Conservation (phyloP, 106 monocot species). For the Phalaenopsis aphrodite region DNA sequence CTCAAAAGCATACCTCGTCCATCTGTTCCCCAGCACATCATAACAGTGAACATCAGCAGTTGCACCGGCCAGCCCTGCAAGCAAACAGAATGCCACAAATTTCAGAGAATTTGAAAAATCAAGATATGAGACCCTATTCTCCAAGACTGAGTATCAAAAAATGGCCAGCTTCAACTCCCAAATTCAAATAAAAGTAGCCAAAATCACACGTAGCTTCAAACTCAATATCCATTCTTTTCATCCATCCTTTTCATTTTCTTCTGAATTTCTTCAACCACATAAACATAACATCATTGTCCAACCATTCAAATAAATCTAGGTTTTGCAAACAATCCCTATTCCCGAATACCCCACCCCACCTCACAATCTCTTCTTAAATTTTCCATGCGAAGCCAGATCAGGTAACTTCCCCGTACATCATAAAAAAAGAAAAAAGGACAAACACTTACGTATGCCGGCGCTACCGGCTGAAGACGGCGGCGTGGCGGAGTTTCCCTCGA, state of each 20-base stretch:
- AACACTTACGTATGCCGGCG: conserved; percentile 82
- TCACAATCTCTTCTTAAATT: neutral
- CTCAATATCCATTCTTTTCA: neutral
- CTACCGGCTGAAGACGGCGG: conserved; percentile 71
- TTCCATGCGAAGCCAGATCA: neutral
- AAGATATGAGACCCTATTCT: neutral
- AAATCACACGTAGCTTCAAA: neutral
- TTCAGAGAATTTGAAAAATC: neutral
- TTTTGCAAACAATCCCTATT: neutral
- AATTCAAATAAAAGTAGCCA: neutral
- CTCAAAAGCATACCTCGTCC: conserved; percentile 68
- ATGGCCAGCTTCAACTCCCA: neutral
- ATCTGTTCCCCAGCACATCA: conserved; percentile 77
- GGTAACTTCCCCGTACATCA: neutral
- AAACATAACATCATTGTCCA: neutral
- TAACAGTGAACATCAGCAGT: conserved; percentile 98
- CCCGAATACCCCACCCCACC: neutral
- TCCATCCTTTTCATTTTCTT: neutral
- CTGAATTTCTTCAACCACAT: neutral
- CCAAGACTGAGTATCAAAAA: neutral
- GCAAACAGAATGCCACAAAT: conserved; percentile 9
- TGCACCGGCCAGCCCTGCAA: conserved; percentile 94
- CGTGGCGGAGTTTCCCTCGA: conserved; percentile 85
- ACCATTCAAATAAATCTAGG: neutral
- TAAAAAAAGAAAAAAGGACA: neutral